Evolutionary conservation across 202 grass and related monocot genomes (phyloP), one percentile per base, ranked within the genome.

Genomic region (Alloteropsis angusta): DNA sequence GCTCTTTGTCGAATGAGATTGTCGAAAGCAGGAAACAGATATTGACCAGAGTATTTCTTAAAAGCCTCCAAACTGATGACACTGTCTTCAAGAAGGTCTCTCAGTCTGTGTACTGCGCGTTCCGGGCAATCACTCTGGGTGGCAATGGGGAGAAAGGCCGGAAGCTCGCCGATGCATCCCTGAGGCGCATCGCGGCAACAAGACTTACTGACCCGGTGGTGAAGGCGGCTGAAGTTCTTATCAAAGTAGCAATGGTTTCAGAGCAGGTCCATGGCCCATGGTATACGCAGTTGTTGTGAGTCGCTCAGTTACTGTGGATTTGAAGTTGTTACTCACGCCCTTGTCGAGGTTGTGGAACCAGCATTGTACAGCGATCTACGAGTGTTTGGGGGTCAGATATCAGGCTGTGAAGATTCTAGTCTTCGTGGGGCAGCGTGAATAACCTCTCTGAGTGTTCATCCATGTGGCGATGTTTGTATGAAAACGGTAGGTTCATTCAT

Each of bases 191-290:
- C 18, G 87, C 89, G 6, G 87, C 87, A 4, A 64, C 82, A 25
- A 81, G 76, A 65, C 83, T 95, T 36, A 72, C 91, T 39, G 84
- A 80, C 11, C 71, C 54, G 6, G 80, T 95, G 25, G 78, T 80
- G 80, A 92, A 87, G 21, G 76, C 87, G 0, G 75, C 81, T 9
- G 84, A 81, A 60, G 58, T 84, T 19, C 53, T 98, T 9, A 80
- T 91, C 16, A 89, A 34, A 38, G 84, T 75, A 53, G 92, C 89
- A 14, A 75, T 69, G 9, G 59, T 92, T 57, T 87, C 95, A 32
- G 52, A 85, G 67, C 81, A 88, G 77, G 87, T 98, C 37, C 95
- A 98, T 16, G 83, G 89, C 7, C 95, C 83, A 4, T 98, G 95
- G 95, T 98, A 98, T 55, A 78, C 22, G 14, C 82, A 52, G 44